Evolutionary conservation across 2,329 filamentous ascomycete species (phyloP).

Genomic region (Scedosporium boydii): DNA sequence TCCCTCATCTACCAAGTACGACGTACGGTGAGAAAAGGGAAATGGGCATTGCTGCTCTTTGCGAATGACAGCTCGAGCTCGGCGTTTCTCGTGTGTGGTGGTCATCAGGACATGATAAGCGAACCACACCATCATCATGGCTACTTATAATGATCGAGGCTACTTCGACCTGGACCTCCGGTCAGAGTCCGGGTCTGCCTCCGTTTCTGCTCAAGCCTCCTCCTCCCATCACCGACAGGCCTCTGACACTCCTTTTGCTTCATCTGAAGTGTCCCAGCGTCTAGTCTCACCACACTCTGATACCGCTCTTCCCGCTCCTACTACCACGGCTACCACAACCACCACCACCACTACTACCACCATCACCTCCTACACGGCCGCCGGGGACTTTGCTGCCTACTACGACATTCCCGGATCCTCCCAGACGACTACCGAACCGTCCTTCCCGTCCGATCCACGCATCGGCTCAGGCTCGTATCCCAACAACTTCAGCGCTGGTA

Average conservation of each 20-base stretch:
- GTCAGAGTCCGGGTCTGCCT: background rate
- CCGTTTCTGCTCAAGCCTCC: background rate
- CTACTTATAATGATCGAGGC: background rate
- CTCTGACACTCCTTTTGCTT: conserved; percentile 5
- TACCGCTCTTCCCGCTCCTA: background rate
- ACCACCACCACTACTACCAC: background rate
- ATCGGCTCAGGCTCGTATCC: background rate
- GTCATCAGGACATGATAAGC: background rate
- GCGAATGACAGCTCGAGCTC: background rate
- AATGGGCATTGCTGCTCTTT: background rate
- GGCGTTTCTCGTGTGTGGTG: background rate
- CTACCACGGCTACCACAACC: background rate
- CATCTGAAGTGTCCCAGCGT: conserved; percentile 5
- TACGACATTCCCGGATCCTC: background rate
- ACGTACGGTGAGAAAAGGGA: background rate
- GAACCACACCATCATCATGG: background rate
- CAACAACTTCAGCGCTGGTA: conserved; percentile 1
- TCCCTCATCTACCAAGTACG: background rate
- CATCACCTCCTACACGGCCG: background rate
- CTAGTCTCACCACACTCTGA: background rate
- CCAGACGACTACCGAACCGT: background rate
- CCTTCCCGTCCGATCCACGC: background rate
- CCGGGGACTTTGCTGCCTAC: background rate
- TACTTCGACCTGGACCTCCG: conserved; percentile 1
- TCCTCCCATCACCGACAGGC: conserved; percentile 1